Base-by-base conservation (phyloP, 129 eudicot genomes). In the Flaveria linearis region DNA sequence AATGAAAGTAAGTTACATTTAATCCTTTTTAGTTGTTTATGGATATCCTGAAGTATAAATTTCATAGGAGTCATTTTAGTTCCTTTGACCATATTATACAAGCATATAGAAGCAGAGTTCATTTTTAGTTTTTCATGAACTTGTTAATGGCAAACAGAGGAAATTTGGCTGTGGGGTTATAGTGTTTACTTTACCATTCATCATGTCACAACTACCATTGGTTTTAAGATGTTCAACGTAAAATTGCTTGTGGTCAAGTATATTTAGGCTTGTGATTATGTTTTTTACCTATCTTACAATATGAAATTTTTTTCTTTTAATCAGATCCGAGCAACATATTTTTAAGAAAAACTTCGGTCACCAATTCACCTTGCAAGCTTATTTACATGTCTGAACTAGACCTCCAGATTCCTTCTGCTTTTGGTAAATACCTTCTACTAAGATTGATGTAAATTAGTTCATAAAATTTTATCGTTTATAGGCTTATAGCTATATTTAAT, bases 301-400 rank as follows among this genome's bases (percentile, higher is more conserved):
- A 39, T 61, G 25, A 23, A 23, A 0, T n/a, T 23, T 7, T 3
- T n/a, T 76, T 30, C n/a, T 68, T 61, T 23, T 5, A 41, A 74
- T 57, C 92, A 91, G 97, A 87, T 89, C 82, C 81, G 81, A 89
- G 86, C 89, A 71, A 77, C 78, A 49, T 36, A 7, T 60, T 72
- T 46, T 45, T 80, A 26, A 17, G 4, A 41, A 52, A 71, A 75
- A 63, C 62, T 20, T 64, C 18, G 71, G 68, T 50, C 69, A 62
- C 16, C 45, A 18, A 14, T 76, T 60, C 47, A 78, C 50, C 49
- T 62, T 73, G 65, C 78, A 71, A 84, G 76, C 82, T 73, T 79
- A 85, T 84, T 83, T 92, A 87, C 98, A 92, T 92, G 98, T 92
- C 98, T 92, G 97, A 92, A 30, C 85, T 92, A 75, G 96, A 92